Evolutionary conservation across 1,139 yeast genomes (phyloP), one percentile per base, ranked within the genome.

Genomic region (Suhomyces taliae): DNA sequence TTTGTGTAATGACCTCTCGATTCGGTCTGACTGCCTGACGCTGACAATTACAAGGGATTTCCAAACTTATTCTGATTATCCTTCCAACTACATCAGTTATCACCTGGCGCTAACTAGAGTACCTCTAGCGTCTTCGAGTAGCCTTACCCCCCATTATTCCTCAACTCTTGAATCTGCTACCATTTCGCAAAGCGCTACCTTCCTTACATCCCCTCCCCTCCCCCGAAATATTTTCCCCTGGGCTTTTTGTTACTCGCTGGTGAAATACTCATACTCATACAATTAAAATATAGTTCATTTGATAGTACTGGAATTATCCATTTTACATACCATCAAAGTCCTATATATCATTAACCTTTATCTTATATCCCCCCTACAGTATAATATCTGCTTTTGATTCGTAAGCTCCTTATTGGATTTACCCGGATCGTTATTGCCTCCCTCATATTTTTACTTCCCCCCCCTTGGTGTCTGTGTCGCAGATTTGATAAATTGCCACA

Each of bases 21-120:
- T 5, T 15, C 10, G 9, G 27, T 39, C 37, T 44, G 46, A 33
- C 43, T 44, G 46, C 27, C 43, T 39, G 46, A 32, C 43, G 46
- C 46, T 44, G 46, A 44, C 46, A 44, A 44, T 44, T 44, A 35
- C 40, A 40, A 34, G 46, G 46, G 46, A 44, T 44, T 44, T 32
- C 43, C 32, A 34, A 36, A 31, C 34, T 36, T 37, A 37, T 38
- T 38, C 29, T 35, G 33, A 29, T 39, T 38, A 26, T 35, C 26
- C 43, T 36, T 38, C 39, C 40, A 38, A 26, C 34, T 39, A 12
- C 46, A 39, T 44, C 46, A 44, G 43, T 44, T 14, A 8, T 33
- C 36, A 27, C 8, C 43, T 39, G 46, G 43, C 40, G 43, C 43
- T 42, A 15, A 26, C 43, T 36, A 29, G 46, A 44, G 40, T 29